Base-by-base conservation (phyloP, 2,329 filamentous ascomycete genomes). In the Cyphellophora europaea region DNA sequence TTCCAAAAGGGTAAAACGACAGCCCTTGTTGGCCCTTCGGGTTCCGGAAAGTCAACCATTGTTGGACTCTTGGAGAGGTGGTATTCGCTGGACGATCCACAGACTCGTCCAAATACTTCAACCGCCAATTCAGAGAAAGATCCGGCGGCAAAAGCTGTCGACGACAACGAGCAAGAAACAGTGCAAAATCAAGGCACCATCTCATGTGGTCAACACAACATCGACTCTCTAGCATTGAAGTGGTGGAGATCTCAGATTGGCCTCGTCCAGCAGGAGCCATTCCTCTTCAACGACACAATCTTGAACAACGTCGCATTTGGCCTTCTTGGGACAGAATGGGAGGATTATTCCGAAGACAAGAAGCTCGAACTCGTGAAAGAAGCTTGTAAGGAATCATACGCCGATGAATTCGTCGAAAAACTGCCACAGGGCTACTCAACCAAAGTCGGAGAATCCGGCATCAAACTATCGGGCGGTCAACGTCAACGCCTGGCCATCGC, bases 381-480 rank as follows among this genome's bases (percentile, higher is more conserved):
- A 28, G 80, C 80, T 5, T 82, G 78, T 42, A 63, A 65, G 28
- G 76, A 82, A 50, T 72, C 79, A 0, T 82, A 79, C 53, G 79
- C 79, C 0, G 72, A 80, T 44, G 78, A 82, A 40, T 83, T 80
- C 47, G 77, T 84, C 37, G 66, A 72, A 30, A 69, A 69, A 13
- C 61, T 84, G 3, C 79, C 79, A 4, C 23, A 82, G 62, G 74
- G 76, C 2, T 88, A 88, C 50, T 69, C 80, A 4, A 86, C 84
- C 0, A 58, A 72, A 6, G 83, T 91, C 1, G 85, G 85, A 1
- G 83, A 89, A 51, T 72, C 72, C 17, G 85, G 85, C 4, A 79
- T 81, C 31, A 85, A 83, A 52, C 63, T 93, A 1, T 86, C 80
- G 8, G 82, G 84, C n/a, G 86, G 86, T 1, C 85, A 93, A 54